Evolutionary conservation across 78 protist genomes (phyloP), one percentile per base, ranked within the genome.

Genomic region (Emiliania huxleyi): DNA sequence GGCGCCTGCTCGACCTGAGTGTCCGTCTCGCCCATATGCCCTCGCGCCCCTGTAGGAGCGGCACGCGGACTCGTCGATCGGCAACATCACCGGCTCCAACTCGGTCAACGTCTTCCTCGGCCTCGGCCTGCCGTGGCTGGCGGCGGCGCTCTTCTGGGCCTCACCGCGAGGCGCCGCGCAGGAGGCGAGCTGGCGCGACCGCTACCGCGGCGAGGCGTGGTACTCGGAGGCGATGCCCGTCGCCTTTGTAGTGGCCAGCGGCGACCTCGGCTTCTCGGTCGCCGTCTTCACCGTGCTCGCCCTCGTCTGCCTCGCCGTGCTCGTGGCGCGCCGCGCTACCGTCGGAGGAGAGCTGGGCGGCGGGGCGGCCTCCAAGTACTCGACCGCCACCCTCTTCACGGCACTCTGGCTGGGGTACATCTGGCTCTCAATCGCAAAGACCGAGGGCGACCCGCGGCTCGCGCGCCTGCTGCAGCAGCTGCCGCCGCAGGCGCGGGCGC

Each of bases 261-360:
- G 89, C 37, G 26, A 33, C 49, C 87, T 93, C 46, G 85, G 85
- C 77, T 93, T 45, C 69, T 49, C 87, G 4, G 94, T 93, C 23
- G 3, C 0, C 69, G 35, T 93, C 29, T 93, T 93, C 79, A 4
- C 23, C 35, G 1, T 11, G 42, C 0, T 1, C 11, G 81, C 87
- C n/a, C 0, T 85, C 45, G n/a, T 69, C 40, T 8, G 87, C 43
- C 0, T 87, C 43, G 44, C 37, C 49, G 29, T 87, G 42, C 56
- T 87, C 75, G 12, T 87, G 45, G 1, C 0, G 35, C 83, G 73
- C 38, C 71, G 91, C 38, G 2, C 0, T 1, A 0, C 1, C 33
- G 23, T 49, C n/a, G 94, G 94, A 21, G 91, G 40, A 29, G 94
- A 93, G 91, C 91, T 93, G 15, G 94, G 94, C 52, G 94, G 94